Base-by-base conservation (phyloP, 2,329 filamentous ascomycete genomes). In the Aspergillus intermedius region DNA sequence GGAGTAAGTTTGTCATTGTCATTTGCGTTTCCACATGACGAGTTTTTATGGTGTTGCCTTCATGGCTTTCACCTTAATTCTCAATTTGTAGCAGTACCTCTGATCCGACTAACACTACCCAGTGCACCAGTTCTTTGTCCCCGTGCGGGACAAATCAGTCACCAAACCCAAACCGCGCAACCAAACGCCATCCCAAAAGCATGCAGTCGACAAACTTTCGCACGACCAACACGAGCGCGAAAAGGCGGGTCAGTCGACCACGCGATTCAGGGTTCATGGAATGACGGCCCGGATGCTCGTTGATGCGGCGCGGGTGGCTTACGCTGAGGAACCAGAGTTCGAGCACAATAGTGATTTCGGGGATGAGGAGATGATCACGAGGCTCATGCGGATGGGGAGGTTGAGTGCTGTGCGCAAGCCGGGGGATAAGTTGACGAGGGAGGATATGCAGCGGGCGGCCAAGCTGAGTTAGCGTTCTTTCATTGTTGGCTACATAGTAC, bases 221-320 rank as follows among this genome's bases (percentile, higher is more conserved):
- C 21, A 30, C 13, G 21, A 43, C 7, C 12, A 43, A 13, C 73
- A 80, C 49, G 73, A 77, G 54, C 74, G 73, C 52, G 71, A 77
- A 51, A 66, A 69, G 9, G 63, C 69, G 3, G 74, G 74, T 2
- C 61, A 66, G n/a, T 9, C 41, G 8, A 56, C 77, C 41, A 72
- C 72, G 39, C 76, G 86, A 34, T 95, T 93, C 70, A 83, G 87
- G 57, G 90, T 97, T 4, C 96, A 91, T 80, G 91, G 91, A 13
- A 91, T 97, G 88, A 97, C 91, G 46, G 91, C 89, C 2, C 77
- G 89, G 46, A 91, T 97, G 47, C 67, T 96, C 47, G 88, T 96
- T 4, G 91, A 97, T 70, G 86, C 87, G 4, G 91, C 91, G 30
- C 77, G 88, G 53, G 78, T 95, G 15, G 91, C 91, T 17, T 97